Evolutionary conservation across 2,329 filamentous ascomycete species (phyloP).

Genomic region (Dendrostoma leiphaemia): DNA sequence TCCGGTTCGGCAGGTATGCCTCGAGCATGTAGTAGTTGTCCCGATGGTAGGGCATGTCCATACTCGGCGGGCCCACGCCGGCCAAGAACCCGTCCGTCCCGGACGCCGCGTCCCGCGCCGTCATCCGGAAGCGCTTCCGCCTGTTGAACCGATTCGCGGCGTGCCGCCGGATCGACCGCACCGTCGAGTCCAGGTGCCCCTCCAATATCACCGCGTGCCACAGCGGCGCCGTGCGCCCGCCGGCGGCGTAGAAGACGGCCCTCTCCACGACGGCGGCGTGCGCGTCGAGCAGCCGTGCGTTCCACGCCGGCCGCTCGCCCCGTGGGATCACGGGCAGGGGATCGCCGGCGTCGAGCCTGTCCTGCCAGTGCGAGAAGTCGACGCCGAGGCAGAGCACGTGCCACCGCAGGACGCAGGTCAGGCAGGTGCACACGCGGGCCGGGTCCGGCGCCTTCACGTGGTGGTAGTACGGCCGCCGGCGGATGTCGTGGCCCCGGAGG

Average conservation of each 20-base stretch:
- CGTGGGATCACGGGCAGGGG: constrained; percentile 52
- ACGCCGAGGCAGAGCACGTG: constrained; percentile 52
- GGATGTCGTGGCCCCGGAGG: constrained; percentile 41
- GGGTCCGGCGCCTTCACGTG: constrained; percentile 48
- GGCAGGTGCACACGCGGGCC: constrained; percentile 51
- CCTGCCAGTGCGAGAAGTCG: constrained; percentile 57
- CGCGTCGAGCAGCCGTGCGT: constrained; percentile 38
- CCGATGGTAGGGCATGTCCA: constrained; percentile 52
- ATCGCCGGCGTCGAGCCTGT: constrained; percentile 45
- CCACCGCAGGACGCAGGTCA: constrained; percentile 56
- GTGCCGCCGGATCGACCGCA: constrained; percentile 35
- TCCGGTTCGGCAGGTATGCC: constrained; percentile 54
- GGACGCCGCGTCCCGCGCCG: constrained; percentile 37
- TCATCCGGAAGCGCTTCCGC: constrained; percentile 34
- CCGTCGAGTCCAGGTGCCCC: constrained; percentile 28
- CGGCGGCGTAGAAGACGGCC: constrained; percentile 37
- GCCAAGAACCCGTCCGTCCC: constrained; percentile 51
- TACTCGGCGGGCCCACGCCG: constrained; percentile 46
- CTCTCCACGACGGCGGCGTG: constrained; percentile 43
- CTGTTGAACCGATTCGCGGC: constrained; percentile 46
- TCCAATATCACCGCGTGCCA: constrained; percentile 44
- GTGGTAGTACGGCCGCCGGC: constrained; percentile 51
- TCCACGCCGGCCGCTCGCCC: constrained; percentile 48
- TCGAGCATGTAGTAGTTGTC: constrained; percentile 60
- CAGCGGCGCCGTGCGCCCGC: constrained; percentile 31